These are phyloP conservation scores for Litsea cubeba DNA, from an alignment of 164 flowering plant species.

Conservation along the genomic window DNA sequence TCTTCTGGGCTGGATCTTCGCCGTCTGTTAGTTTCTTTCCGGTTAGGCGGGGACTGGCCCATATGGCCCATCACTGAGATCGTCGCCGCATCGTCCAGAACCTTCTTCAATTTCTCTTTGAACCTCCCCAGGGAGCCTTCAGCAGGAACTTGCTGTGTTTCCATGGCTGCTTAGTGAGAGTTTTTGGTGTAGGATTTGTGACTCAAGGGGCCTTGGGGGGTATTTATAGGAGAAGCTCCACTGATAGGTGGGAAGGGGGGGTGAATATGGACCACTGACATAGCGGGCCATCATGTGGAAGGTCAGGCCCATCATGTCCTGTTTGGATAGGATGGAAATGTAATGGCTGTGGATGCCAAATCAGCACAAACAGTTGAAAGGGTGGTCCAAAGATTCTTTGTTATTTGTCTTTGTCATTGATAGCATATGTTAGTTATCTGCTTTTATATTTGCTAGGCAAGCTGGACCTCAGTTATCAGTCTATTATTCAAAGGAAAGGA, in stretches of 20 bases:
- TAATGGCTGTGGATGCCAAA: conserved; percentile 3
- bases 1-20: conserved; percentile 32
- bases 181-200: background rate
- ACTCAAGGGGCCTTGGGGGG: conserved; percentile 6
- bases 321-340: conserved; percentile 18
- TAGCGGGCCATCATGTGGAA: background rate
- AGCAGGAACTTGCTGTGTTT: conserved; percentile 26
- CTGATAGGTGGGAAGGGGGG: background rate
- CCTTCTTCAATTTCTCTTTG: conserved; percentile 34
- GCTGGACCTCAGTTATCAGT: conserved; percentile 4
- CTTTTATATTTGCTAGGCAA: background rate
- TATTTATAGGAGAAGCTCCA: conserved; percentile 18
- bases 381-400: background rate
- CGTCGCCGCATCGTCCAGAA: conserved; percentile 15
- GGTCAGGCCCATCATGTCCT: conserved; percentile 12
- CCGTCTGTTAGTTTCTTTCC: conserved; percentile 30
- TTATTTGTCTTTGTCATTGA: background rate
- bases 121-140: conserved; percentile 23
- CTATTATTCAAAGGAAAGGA: background rate
- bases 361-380: background rate
- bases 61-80: conserved; percentile 6
- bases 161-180: conserved; percentile 17
- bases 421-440: background rate
- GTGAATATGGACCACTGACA: conserved; percentile 6
- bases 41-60: conserved; percentile 2